Evolutionary conservation across 2,329 filamentous ascomycete species (phyloP).

Genomic region (Exophiala sideris): DNA sequence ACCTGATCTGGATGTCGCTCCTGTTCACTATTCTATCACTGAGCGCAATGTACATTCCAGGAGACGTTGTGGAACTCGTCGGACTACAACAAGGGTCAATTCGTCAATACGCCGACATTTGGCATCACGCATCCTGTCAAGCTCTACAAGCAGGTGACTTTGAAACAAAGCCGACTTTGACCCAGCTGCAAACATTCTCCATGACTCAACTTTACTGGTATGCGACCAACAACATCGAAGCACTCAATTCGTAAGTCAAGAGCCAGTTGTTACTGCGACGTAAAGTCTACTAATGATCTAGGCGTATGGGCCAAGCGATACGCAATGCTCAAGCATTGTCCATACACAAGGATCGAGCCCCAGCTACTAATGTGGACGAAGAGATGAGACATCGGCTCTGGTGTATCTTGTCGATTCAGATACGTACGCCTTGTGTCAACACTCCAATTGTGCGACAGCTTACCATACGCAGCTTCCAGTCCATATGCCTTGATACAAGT

Average conservation of each 20-base stretch:
- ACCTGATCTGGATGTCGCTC: constrained; percentile 34
- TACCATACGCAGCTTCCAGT: constrained; percentile 27
- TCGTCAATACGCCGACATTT: constrained; percentile 29
- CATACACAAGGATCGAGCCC: constrained; percentile 26
- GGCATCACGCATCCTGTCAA: constrained; percentile 32
- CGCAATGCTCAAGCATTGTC: constrained; percentile 30
- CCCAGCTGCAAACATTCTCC: constrained; percentile 32
- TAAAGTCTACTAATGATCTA: constrained; percentile 1
- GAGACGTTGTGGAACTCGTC: constrained; percentile 26
- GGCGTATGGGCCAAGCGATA: constrained; percentile 28
- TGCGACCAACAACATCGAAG: constrained; percentile 33
- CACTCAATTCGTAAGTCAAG: constrained; percentile 33
- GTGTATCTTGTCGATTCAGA: constrained; percentile 30
- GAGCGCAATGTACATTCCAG: constrained; percentile 31
- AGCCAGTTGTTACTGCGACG: too few species aligned
- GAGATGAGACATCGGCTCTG: constrained; percentile 29
- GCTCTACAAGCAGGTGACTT: constrained; percentile 31
- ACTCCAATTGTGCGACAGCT: neutral
- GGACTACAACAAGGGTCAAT: constrained; percentile 22
- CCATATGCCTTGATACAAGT: constrained; percentile 32
- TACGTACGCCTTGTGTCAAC: constrained; percentile 19
- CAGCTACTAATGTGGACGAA: constrained; percentile 24
- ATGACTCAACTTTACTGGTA: constrained; percentile 34
- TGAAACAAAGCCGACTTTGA: constrained; percentile 30
- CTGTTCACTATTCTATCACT: constrained; percentile 32